A percentile compares a stretch with the other conserved stretches of the same genome.
Evolutionary conservation across 228 moss, liverwort and hornwort genomes (phyloP).

Genomic region (Sphagnum fallax): DNA sequence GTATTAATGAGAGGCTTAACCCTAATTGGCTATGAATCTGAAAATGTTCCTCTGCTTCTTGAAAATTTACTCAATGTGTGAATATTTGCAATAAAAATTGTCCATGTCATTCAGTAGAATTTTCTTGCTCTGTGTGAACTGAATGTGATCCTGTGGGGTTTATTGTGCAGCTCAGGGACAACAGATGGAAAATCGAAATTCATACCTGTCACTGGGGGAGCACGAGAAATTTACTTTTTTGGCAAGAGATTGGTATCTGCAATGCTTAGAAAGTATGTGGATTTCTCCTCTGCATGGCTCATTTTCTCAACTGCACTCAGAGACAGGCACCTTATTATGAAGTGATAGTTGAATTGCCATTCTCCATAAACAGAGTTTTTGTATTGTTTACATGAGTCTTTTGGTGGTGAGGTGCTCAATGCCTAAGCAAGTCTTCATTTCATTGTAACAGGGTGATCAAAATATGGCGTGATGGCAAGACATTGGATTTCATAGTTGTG

Average conservation of each 20-base stretch:
- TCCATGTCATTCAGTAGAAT: not conserved
- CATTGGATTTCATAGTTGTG: conserved; percentile 14
- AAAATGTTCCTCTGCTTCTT: not conserved
- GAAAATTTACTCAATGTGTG: no score
- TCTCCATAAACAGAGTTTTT: no score
- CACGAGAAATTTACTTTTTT: conserved; percentile 6
- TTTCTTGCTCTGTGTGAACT: not conserved
- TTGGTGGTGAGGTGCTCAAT: no score
- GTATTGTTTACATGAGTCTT: no score
- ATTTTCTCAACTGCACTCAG: no score
- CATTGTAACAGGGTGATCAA: no score
- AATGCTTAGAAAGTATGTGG: conserved; percentile 10
- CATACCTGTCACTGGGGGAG: conserved; percentile 13
- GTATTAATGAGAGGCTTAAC: no score
- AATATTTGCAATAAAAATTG: not conserved
- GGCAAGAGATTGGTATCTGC: not conserved
- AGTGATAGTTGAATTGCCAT: no score
- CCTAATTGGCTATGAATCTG: not conserved
- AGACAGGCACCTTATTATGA: no score
- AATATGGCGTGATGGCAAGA: conserved; percentile 12
- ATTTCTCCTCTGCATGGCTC: no score
- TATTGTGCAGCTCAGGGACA: conserved; percentile 9
- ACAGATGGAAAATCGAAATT: conserved; percentile 4
- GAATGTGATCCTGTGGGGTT: not conserved
- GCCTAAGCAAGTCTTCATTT: no score